Evolutionary conservation across 2,329 filamentous ascomycete species (phyloP), one percentile per base, ranked within the genome.

Genomic region (Arachnopeziza araneosa): DNA sequence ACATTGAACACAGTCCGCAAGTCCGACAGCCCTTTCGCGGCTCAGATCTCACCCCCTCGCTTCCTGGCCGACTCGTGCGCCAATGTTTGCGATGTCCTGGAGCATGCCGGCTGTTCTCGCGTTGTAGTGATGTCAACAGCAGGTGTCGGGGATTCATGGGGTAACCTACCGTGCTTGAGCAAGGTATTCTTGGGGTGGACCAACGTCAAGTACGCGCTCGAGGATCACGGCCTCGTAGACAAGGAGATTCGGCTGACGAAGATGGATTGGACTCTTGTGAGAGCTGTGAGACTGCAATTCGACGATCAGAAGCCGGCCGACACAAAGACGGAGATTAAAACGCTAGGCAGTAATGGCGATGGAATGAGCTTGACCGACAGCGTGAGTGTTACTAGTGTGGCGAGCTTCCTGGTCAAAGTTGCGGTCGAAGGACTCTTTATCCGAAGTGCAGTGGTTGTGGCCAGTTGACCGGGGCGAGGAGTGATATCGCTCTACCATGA

Each of bases 1-100:
- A 77, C 75, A 1, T 63, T 78, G 26, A 78, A 77, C 66, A 69
- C 74, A 1, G 70, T 72, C 56, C 75, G 76, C 60, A 70, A 72
- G 53, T 74, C 74, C 44, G 75, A 76, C 50, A 76, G 70, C 60
- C 76, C 75, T 55, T 77, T 77, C 56, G 72, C 75, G 19, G 56
- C 73, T 12, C 73, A 72, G 22, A 51, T 76, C 21, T 74, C 75
- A 10, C 75, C 74, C n/a, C 71, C 74, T 60, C 69, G 74, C 9
- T 71, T 76, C 56, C 66, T 76, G 1, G 72, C 74, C 14, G 73
- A 77, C 66, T 76, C 74, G 0, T 73, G 70, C 56, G 71, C 71
- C 63, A 75, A 72, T 56, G 56, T 60, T 4, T 75, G 73, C 56
- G 69, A 71, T 32, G 72, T 73, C 26, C 59, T 77, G 24, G 58